phyloP scores from a whole-genome alignment of 2,329 filamentous ascomycete species.

The Phialemonium atrogriseum region DNA sequence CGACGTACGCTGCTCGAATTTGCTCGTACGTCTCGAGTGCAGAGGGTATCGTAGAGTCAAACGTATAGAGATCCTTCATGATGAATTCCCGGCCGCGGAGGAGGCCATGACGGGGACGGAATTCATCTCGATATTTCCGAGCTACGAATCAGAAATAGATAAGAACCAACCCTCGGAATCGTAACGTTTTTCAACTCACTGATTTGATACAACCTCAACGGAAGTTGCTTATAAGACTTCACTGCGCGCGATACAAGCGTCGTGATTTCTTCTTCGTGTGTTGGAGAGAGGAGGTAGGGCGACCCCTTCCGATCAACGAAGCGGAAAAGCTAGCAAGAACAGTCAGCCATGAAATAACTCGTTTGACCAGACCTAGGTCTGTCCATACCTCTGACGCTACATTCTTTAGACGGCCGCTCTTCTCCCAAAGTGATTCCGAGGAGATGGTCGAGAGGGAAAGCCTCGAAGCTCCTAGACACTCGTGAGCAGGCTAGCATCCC shows the following conservation, averaged over 20 bases:
- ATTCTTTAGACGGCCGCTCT: slow-evolving; percentile 70
- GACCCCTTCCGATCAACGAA: slow-evolving; percentile 71
- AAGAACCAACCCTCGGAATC: background rate
- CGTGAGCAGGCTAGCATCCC: background rate
- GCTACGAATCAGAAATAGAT: slow-evolving; percentile 34
- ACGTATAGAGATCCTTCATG: slow-evolving; percentile 99
- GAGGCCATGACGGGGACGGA: slow-evolving; percentile 78
- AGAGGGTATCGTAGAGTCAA: slow-evolving; percentile 60
- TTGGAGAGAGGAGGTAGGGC: slow-evolving; percentile 74
- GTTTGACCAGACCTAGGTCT: too few species aligned
- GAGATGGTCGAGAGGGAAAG: slow-evolving; percentile 79
- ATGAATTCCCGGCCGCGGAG: slow-evolving; percentile 83
- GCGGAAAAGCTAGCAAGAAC: slow-evolving; percentile 59
- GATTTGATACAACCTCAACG: slow-evolving; percentile 84
- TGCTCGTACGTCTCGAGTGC: slow-evolving; percentile 73
- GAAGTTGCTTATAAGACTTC: slow-evolving; percentile 78
- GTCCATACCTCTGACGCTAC: slow-evolving; percentile 60
- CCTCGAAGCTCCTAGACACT: slow-evolving; percentile 60
- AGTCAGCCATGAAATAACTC: too few species aligned
- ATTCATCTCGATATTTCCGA: slow-evolving; percentile 91
- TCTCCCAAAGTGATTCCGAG: slow-evolving; percentile 73
- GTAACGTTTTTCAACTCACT: slow-evolving; percentile 52
- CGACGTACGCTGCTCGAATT: slow-evolving; percentile 65
- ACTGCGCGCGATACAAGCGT: slow-evolving; percentile 63
- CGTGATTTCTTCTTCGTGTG: slow-evolving; percentile 96